phyloP scores from a whole-genome alignment of 306 rosid genomes.

The Acacia confusa region DNA sequence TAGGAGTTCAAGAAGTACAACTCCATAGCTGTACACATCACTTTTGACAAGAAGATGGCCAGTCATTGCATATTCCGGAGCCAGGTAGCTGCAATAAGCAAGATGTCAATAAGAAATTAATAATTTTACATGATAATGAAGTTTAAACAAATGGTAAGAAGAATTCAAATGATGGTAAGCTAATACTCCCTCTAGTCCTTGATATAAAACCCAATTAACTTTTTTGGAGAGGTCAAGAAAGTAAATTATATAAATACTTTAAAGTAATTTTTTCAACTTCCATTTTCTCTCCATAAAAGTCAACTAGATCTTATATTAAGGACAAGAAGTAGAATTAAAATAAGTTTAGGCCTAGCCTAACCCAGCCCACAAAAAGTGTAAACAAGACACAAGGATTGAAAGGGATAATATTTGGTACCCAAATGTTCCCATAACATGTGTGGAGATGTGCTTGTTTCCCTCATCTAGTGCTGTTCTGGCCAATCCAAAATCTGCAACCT shows the following conservation, averaged over 20 bases:
- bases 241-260: no score
- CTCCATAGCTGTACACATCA: conserved; percentile 98
- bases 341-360: not conserved
- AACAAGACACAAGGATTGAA: conserved; percentile 7
- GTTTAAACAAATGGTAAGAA: not conserved
- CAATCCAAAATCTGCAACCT: conserved; percentile 96
- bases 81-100: conserved; percentile 75
- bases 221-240: no score
- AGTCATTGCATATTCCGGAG: conserved; percentile 99
- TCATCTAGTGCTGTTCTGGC: conserved; percentile 91
- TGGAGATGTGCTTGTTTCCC: conserved; percentile 86
- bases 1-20: conserved; percentile 90
- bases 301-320: no score
- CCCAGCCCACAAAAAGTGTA: not conserved
- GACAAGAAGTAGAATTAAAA: not conserved
- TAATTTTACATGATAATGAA: conserved; percentile 3
- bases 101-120: conserved; percentile 10
- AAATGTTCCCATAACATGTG: conserved; percentile 99
- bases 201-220: no score
- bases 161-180: no score
- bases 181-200: no score
- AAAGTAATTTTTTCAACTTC: no score
- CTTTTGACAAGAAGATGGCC: conserved; percentile 98
- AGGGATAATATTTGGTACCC: conserved; percentile 52
- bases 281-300: no score